Conservation (phyloP, 805 yeast species). For the Lachancea sp. region DNA sequence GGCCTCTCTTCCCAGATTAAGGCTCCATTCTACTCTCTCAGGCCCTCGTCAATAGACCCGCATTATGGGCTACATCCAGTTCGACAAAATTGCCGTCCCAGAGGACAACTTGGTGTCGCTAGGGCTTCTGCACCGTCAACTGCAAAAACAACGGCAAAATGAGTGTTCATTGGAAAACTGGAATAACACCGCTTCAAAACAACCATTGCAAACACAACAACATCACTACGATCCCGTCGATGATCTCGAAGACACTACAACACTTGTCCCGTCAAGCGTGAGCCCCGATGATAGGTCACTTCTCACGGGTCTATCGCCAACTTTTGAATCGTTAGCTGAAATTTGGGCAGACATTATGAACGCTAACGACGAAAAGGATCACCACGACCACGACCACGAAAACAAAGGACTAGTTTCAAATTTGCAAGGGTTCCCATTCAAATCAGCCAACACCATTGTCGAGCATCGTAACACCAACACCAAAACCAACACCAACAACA, state of each 20-base stretch:
- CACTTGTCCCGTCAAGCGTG: not conserved
- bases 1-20: no score
- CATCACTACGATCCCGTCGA: not conserved
- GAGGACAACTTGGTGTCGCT: conserved; percentile 10
- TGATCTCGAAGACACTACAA: not conserved
- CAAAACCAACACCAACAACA: no score
- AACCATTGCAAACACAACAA: not conserved
- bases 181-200: not conserved
- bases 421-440: no score
- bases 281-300: not conserved
- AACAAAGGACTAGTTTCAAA: no score
- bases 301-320: conserved; percentile 5
- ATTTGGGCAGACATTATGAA: conserved; percentile 4
- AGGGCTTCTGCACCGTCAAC: conserved; percentile 9
- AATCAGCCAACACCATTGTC: no score
- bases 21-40: no score
- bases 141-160: conserved; percentile 3
- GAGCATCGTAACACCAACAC: no score
- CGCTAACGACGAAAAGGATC: not conserved
- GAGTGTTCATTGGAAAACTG: not conserved
- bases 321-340: conserved; percentile 4
- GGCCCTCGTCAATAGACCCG: no score
- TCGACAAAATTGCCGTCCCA: conserved; percentile 11
- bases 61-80: conserved; percentile 12
- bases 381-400: no score